These are phyloP conservation scores for Hansfordia pulvinata DNA, from an alignment of 2,329 filamentous ascomycete genomes.

Conservation along the genomic window DNA sequence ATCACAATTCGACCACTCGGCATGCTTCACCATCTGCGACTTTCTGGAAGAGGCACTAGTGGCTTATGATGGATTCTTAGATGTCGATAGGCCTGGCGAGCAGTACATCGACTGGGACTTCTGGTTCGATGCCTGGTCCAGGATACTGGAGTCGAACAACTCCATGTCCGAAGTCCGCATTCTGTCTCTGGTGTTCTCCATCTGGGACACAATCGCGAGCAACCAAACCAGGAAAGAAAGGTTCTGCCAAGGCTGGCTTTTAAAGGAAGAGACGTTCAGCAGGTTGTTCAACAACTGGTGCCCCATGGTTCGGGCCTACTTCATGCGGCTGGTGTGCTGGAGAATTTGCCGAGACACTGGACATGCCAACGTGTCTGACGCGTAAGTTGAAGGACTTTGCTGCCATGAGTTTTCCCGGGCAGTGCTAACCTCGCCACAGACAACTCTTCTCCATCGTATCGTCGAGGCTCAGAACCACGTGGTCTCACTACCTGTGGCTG, in stretches of 20 bases:
- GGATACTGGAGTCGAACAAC: conserved; percentile 72
- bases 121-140: conserved; percentile 69
- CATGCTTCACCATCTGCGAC: conserved; percentile 83
- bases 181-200: conserved; percentile 65
- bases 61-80: conserved; percentile 38
- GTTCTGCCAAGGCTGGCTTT: conserved; percentile 61
- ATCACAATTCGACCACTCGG: conserved; percentile 67
- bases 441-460: conserved; percentile 57
- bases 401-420: background rate
- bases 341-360: conserved; percentile 67
- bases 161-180: conserved; percentile 82
- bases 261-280: conserved; percentile 63
- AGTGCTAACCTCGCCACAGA: conserved; percentile 26
- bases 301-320: conserved; percentile 88
- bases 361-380: conserved; percentile 47
- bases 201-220: conserved; percentile 61
- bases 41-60: conserved; percentile 72
- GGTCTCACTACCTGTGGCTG: conserved; percentile 69
- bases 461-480: conserved; percentile 55
- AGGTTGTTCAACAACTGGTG: conserved; percentile 88
- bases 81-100: conserved; percentile 17
- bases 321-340: conserved; percentile 84
- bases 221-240: conserved; percentile 54
- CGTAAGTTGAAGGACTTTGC: conserved; percentile 36
- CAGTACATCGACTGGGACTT: conserved; percentile 64